Evolutionary conservation across 169 alveolate species (phyloP).

Genomic region (Amoebophrya sp.): DNA sequence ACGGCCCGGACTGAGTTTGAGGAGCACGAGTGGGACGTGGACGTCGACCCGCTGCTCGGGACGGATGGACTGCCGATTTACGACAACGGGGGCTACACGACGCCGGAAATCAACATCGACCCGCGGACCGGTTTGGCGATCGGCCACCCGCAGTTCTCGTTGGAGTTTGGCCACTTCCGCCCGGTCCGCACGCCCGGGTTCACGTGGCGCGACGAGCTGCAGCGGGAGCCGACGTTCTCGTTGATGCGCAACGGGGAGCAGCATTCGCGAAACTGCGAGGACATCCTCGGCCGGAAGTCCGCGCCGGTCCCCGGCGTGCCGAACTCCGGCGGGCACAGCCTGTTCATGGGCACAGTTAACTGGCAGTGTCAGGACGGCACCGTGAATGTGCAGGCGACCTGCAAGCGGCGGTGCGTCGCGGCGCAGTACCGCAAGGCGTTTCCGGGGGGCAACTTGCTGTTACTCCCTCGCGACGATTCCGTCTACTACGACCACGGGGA

Average conservation of each 20-base stretch:
- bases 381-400: background rate
- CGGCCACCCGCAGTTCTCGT: too few species aligned
- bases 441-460: background rate
- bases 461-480: background rate
- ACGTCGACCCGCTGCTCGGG: background rate
- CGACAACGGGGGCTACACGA: background rate
- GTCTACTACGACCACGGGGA: background rate
- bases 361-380: background rate
- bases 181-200: constrained; percentile 8
- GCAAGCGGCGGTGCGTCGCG: background rate
- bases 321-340: background rate
- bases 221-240: constrained; percentile 10
- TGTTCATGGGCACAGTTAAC: background rate
- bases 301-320: too few species aligned
- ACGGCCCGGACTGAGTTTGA: background rate
- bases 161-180: background rate
- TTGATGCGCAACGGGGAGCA: background rate
- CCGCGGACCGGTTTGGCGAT: too few species aligned
- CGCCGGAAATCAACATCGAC: too few species aligned
- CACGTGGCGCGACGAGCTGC: background rate
- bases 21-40: constrained; percentile 10
- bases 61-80: too few species aligned
- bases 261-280: background rate
- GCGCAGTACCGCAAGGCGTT: background rate
- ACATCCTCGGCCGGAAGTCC: background rate